Evolutionary conservation across 208 protist species (phyloP), one percentile per base, ranked within the genome.

Genomic region (Trypanosoma mega): DNA sequence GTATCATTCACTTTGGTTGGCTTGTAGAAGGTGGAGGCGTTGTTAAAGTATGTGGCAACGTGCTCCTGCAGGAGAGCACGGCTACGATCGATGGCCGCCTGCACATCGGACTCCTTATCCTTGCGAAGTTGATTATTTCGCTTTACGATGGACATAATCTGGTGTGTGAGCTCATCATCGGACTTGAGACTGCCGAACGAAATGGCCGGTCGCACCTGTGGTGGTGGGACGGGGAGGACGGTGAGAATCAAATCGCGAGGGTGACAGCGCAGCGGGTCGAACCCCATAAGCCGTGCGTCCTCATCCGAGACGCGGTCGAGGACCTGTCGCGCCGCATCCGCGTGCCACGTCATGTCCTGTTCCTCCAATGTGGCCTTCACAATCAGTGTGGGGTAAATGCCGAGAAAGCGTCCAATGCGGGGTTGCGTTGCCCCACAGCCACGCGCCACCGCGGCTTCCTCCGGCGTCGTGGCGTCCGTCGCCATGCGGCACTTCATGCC

Each of bases 151-250:
- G 99, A 94, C 59, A 77, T 78, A 21, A 99, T 89, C 71, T 99
- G 98, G 67, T 98, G 89, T 27, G 98, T 99, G 20, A 99, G 80
- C 85, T 99, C 98, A 78, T 99, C 98, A 63, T 99, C 92, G 23
- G 85, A 88, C 63, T 91, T 88, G 2, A 78, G 63, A 20, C 80
- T 61, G 14, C 82, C 81, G 49, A 98, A 93, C 36, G 89, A 63
- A 48, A 99, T 90, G 24, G 94, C 88, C 2, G 99, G 99, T n/a
- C 99, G 89, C 36, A 99, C 98, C 51, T 93, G 82, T 29, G 98
- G 98, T 52, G 98, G 99, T 3, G 98, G 93, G 9, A 99, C 94
- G 18, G 98, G 98, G 29, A 99, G 48, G 30, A 87, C 76, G 1
- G 93, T 99, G 2, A 99, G 39, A 14, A 99, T 82, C 68, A 99